These are phyloP conservation scores for Dipteronia sinensis DNA, from an alignment of 345 rosid genomes.

Conservation along the genomic window DNA sequence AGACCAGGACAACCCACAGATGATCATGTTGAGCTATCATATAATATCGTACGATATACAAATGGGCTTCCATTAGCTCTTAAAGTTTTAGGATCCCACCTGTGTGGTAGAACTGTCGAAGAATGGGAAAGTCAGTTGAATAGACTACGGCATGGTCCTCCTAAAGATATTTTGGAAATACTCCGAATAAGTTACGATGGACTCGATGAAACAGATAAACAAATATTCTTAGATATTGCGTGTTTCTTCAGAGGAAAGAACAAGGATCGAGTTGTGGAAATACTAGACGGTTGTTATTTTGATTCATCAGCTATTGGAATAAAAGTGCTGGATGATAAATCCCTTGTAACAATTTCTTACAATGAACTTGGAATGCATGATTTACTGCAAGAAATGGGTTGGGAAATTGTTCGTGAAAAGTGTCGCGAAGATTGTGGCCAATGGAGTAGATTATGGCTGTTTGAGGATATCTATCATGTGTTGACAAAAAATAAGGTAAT, in stretches of 20 bases:
- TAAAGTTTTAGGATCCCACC: conserved; percentile 5
- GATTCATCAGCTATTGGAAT: neutral
- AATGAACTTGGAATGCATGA: conserved; percentile 22
- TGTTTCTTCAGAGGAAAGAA: conserved; percentile 15
- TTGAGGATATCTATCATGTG: conserved; percentile 4
- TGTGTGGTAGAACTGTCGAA: neutral
- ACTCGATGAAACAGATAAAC: conserved; percentile 2
- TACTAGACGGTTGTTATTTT: conserved; percentile 13
- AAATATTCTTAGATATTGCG: conserved; percentile 1
- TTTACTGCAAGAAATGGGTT: conserved; percentile 20
- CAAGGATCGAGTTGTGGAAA: neutral
- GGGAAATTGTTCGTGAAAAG: neutral
- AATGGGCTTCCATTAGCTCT: conserved; percentile 26
- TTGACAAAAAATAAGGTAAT: conserved; percentile 7
- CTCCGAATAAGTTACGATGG: conserved; percentile 1
- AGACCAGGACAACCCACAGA: neutral
- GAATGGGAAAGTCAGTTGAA: conserved; percentile 15
- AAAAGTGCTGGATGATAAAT: neutral
- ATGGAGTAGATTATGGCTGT: conserved; percentile 23
- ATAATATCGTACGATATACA: neutral
- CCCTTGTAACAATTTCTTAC: conserved; percentile 11
- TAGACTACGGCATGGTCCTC: neutral
- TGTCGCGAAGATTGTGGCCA: neutral
- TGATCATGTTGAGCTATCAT: neutral
- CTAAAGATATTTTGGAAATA: neutral